A percentile compares a stretch with the other conserved stretches of the same genome.
These are phyloP conservation scores for Pyrenophora seminiperda DNA, from an alignment of 2,329 filamentous ascomycete species.

Conservation along the genomic window DNA sequence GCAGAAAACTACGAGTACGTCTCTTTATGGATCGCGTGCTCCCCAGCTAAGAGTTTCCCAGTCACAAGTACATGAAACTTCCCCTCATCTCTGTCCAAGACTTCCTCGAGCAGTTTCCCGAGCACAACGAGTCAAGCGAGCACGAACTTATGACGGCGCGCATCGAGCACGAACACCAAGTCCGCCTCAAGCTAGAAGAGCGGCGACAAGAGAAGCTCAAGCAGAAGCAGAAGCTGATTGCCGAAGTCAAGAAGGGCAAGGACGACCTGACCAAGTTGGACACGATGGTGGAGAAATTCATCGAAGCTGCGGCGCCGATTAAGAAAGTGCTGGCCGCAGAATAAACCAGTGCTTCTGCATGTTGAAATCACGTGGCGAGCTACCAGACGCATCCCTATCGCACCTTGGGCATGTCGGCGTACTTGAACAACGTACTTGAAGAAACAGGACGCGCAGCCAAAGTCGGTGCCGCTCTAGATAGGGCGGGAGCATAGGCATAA, in stretches of 20 bases:
- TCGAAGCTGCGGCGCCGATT: conserved; percentile 88
- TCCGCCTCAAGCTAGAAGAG: conserved; percentile 84
- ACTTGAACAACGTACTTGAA: neutral
- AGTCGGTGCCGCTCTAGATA: no score
- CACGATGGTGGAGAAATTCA: conserved; percentile 89
- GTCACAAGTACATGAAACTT: conserved; percentile 85
- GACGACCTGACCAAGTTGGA: conserved; percentile 91
- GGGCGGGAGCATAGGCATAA: no score
- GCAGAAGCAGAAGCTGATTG: conserved; percentile 70
- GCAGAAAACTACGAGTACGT: conserved; percentile 91
- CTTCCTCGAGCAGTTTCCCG: conserved; percentile 76
- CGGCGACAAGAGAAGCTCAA: conserved; percentile 68
- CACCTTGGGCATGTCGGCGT: neutral
- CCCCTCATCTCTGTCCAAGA: conserved; percentile 83
- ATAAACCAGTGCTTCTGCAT: conserved; percentile 27
- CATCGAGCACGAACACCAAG: conserved; percentile 86
- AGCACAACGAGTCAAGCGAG: conserved; percentile 73
- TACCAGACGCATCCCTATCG: neutral
- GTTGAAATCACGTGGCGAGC: neutral
- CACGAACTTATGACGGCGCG: conserved; percentile 85
- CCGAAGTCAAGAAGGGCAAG: conserved; percentile 88
- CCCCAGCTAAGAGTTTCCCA: conserved; percentile 45
- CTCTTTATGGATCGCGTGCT: neutral
- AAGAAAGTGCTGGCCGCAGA: conserved; percentile 83
- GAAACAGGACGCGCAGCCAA: no score